phyloP scores from a whole-genome alignment of 805 yeast genomes.

The Spathaspora girioi region DNA sequence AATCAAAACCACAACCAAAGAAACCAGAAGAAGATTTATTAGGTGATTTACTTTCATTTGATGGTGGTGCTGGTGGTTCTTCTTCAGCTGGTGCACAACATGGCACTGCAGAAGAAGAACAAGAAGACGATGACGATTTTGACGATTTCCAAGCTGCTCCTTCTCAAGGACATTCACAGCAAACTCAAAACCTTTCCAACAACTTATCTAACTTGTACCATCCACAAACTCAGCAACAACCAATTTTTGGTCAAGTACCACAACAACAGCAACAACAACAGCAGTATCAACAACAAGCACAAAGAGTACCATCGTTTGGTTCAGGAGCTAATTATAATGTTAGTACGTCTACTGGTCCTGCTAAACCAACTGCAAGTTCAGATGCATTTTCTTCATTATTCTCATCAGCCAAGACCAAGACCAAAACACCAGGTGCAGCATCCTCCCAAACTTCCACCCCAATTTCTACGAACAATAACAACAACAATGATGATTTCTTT shows the following conservation, averaged over 20 bases:
- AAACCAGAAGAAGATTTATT: slow-evolving; percentile 46
- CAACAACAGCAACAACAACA: slow-evolving; percentile 15
- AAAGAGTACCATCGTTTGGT: slow-evolving; percentile 6
- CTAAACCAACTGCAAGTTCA: slow-evolving; percentile 37
- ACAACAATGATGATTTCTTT: slow-evolving; percentile 30
- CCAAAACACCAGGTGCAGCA: slow-evolving; percentile 12
- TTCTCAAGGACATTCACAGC: slow-evolving; percentile 12
- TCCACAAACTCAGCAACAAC: slow-evolving; percentile 8
- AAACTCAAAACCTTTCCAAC: slow-evolving; percentile 7
- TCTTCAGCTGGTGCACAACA: slow-evolving; percentile 16
- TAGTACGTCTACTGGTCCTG: slow-evolving; percentile 28
- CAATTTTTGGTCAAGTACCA: slow-evolving; percentile 13
- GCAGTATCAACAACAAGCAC: slow-evolving; percentile 16
- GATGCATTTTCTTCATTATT: slow-evolving; percentile 76
- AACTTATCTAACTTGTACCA: slow-evolving; percentile 18
- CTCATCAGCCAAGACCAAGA: slow-evolving; percentile 55
- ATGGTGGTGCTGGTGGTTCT: slow-evolving; percentile 22
- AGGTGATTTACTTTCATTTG: slow-evolving; percentile 45
- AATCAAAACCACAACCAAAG: slow-evolving; percentile 24
- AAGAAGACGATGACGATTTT: slow-evolving; percentile 56
- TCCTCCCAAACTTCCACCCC: not conserved
- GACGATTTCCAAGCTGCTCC: slow-evolving; percentile 80
- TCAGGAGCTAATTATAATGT: slow-evolving; percentile 15
- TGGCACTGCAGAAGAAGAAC: slow-evolving; percentile 12
- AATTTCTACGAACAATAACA: slow-evolving; percentile 4